These are phyloP conservation scores for Ulota crispa DNA, from an alignment of 225 moss, liverwort and hornwort species.

Conservation along the genomic window DNA sequence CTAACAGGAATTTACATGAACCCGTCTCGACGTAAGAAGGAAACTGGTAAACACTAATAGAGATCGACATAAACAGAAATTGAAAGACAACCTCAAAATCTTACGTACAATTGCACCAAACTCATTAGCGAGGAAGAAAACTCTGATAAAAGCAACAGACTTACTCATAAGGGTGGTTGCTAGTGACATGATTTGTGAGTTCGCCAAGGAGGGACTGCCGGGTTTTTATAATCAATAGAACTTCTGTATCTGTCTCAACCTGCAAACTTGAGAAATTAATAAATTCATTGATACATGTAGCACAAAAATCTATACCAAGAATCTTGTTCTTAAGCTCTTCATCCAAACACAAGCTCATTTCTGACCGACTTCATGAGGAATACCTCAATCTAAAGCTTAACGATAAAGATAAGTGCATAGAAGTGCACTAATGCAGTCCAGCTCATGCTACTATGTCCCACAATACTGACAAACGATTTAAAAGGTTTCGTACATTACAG, in stretches of 20 bases:
- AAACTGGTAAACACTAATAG: neutral
- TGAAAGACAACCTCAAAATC: constrained; percentile 8
- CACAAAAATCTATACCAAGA: constrained; percentile 2
- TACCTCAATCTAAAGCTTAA: neutral
- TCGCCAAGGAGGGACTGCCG: constrained; percentile 59
- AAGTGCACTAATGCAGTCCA: constrained; percentile 10
- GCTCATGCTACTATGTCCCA: neutral
- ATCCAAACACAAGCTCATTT: constrained; percentile 1
- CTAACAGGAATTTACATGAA: neutral
- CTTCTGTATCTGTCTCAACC: constrained; percentile 75
- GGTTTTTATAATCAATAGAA: constrained; percentile 76
- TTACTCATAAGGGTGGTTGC: constrained; percentile 82
- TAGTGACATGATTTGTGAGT: constrained; percentile 68
- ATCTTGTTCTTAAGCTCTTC: neutral
- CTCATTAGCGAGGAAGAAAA: neutral
- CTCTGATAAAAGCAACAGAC: constrained; percentile 15
- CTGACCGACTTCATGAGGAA: neutral
- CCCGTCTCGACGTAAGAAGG: neutral
- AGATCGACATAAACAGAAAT: neutral
- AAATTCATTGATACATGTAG: neutral
- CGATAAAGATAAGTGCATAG: neutral
- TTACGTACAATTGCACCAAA: constrained; percentile 8
- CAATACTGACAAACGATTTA: neutral
- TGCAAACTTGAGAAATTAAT: constrained; percentile 26
- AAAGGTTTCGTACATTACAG: neutral